Percentiles rank a stretch among this genome's conserved stretches.
phyloP scores from a whole-genome alignment of 306 rosid species.

The Rosa multiflora region DNA sequence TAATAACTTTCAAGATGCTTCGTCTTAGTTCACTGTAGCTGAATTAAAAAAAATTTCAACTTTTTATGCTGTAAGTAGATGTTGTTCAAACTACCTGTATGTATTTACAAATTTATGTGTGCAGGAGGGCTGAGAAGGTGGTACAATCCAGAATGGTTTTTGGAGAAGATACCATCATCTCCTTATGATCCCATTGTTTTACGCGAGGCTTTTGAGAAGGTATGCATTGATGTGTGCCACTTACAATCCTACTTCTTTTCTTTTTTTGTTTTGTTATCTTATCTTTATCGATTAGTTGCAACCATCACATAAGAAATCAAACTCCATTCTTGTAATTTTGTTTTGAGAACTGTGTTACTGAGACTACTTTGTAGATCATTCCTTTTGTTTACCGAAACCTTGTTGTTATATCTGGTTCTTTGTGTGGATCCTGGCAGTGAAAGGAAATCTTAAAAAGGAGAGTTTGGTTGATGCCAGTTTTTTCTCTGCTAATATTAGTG shows the following conservation, averaged over 20 bases:
- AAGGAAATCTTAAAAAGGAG: no score
- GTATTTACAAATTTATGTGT: conserved; percentile 18
- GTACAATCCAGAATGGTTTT: conserved; percentile 89
- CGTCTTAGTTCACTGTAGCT: no score
- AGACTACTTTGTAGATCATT: conserved; percentile 3
- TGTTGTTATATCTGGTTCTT: not conserved
- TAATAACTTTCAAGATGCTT: no score
- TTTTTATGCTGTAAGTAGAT: not conserved
- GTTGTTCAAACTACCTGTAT: conserved; percentile 1
- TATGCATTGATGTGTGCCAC: conserved; percentile 28
- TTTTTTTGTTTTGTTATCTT: not conserved
- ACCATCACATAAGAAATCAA: not conserved
- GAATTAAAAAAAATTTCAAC: no score
- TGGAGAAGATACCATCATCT: conserved; percentile 68
- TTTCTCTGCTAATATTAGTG: not conserved
- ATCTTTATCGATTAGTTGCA: not conserved
- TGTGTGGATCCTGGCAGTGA: not conserved
- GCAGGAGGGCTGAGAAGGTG: conserved; percentile 89
- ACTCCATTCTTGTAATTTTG: not conserved
- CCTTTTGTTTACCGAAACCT: not conserved
- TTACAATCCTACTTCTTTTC: not conserved
- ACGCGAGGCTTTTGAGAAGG: conserved; percentile 85
- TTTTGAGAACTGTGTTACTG: not conserved
- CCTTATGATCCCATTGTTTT: conserved; percentile 64
- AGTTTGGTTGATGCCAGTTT: not conserved